Conservation (phyloP, 2,329 filamentous ascomycete species). For the Epichloe sp. region DNA sequence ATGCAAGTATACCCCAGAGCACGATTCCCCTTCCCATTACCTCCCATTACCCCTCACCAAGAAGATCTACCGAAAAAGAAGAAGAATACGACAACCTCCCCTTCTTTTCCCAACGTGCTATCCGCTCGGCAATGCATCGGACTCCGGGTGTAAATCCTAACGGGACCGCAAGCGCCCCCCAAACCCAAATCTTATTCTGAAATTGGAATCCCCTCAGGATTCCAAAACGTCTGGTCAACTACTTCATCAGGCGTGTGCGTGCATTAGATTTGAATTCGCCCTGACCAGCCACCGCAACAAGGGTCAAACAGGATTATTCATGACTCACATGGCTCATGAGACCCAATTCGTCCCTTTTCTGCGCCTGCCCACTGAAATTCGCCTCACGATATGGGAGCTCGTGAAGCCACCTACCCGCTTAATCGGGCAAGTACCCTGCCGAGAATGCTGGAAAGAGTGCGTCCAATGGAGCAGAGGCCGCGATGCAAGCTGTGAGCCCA, state of each 20-base stretch:
- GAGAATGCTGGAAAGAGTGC: slow-evolving; percentile 1
- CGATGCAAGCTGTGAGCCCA: neutral
- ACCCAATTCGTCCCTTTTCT: no score
- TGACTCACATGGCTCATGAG: no score
- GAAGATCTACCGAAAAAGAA: neutral
- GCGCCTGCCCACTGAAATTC: neutral
- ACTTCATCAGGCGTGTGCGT: no score
- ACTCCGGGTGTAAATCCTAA: neutral
- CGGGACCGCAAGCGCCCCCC: neutral
- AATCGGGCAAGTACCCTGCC: slow-evolving; percentile 4
- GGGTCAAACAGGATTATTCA: neutral
- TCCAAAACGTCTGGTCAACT: no score
- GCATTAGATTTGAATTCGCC: no score
- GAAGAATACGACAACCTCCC: neutral
- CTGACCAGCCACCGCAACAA: neutral
- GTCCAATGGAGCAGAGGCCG: neutral
- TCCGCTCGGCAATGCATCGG: neutral
- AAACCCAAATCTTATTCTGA: neutral
- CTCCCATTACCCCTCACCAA: neutral
- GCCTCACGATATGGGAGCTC: slow-evolving; percentile 4
- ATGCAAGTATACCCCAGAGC: neutral
- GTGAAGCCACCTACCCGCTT: slow-evolving; percentile 2
- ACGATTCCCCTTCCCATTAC: neutral
- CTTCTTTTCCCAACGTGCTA: neutral
- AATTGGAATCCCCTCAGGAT: no score